Base-by-base conservation (phyloP, 2,329 filamentous ascomycete species). In the Fusarium sp. region DNA sequence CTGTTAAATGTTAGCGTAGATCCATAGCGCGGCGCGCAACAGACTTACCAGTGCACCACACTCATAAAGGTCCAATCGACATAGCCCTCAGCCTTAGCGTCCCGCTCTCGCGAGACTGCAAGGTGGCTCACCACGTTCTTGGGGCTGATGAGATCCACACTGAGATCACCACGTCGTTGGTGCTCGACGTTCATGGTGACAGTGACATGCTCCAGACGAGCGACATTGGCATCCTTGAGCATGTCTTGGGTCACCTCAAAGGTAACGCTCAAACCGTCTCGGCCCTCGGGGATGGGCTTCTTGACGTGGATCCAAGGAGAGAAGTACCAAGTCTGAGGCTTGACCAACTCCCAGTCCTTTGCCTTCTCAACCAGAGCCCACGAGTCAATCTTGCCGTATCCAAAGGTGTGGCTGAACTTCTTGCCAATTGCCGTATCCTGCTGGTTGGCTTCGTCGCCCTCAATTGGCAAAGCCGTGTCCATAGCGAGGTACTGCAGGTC, bases 21-120 rank as follows among this genome's bases (percentile, higher is more conserved):
- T 23, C 41, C 2, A 14, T 27, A 39, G 1, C 16, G 6, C 34
- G 1, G 3, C 1, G 18, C 5, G 41, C 14, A 14, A 18, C 7
- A 34, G 23, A 83, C 92, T 83, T 88, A 95, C 94, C 95, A 99
- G 82, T 99, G 97, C 73, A 92, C 95, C 41, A 99, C 97, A 71
- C 93, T 97, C 97, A 99, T 99, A 79, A 99, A 99, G 0, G 96
- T 98, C 97, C 97, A 99, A 84, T 98, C 95, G 41, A 92, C 86
- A 81, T 98, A 99, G 10, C 97, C 97, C 25, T 84, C 83, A 1
- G 84, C 81, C 39, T 88, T 89, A 2, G 88, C 86, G 82, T 99
- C 97, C 25, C 90, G 83, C 69, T 88, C 88, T 74, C 97, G 93
- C 2, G 92, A 87, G 14, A 92, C 93, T 6, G 95, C 93, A 63